Base-by-base conservation (phyloP, 257 asterid genomes). In the Avicennia marina region DNA sequence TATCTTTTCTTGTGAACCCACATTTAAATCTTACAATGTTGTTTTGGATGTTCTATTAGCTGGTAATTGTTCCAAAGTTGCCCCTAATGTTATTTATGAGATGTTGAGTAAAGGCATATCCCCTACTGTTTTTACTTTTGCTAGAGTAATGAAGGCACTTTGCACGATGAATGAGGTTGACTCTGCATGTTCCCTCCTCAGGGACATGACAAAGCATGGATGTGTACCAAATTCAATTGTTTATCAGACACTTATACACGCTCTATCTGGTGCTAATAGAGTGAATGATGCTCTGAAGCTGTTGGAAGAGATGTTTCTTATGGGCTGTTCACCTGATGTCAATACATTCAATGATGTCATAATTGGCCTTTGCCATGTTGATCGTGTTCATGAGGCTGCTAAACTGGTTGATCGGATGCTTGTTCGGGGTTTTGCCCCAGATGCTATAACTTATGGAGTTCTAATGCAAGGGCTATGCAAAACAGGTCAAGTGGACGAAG, bases 271-370 rank as follows among this genome's bases (percentile, higher is more conserved):
- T 66, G 79, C 80, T 62, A 72, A 75, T 33, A 73, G 96, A 71
- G 81, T 91, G 58, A 72, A 77, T 42, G 98, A 91, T 53, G 96
- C 95, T 51, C 60, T 76, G 72, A 80, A 73, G 57, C 73, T 83
- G 52, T 67, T 91, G 82, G 98, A 91, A 69, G 98, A 91, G 82
- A 91, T 91, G 98, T 72, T 91, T 73, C 85, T 88, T 25, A 88
- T 88, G 98, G 90, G 89, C 22, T 91, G 95, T 69, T 58, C 67
- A 3, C 98, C 98, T 1, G 96, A 88, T 76, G 75, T 81, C 41
- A 79, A 74, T 60, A 91, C 98, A 36, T 88, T 91, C 78, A 85
- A 91, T 53, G 96, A 91, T 32, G 73, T 88, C 46, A 78, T 88
- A 65, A 78, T 74, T 58, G 89, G 88, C 51, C 93, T 88, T 64